Evolutionary conservation across 768 basidiomycete genomes (phyloP), one percentile per base, ranked within the genome.

Genomic region (Xerocomellus amylosporus): DNA sequence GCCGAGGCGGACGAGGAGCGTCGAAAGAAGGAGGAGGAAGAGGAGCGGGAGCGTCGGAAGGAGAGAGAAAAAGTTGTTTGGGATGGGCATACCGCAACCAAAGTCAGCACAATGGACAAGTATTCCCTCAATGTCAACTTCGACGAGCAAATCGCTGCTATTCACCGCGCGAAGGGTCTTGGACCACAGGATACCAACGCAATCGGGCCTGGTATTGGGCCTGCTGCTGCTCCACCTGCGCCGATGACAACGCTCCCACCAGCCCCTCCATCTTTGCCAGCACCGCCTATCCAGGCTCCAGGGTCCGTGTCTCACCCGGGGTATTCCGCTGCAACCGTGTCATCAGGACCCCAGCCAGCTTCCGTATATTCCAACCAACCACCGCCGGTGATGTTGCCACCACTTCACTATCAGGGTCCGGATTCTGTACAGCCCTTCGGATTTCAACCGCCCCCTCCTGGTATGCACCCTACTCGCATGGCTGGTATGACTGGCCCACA

Each of bases 21-120:
- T 54, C 82, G 93, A 57, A 89, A 86, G 73, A 80, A 79, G 44
- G 89, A 94, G 63, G 95, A 97, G 59, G 93, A 93, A 47, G 88
- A 88, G 58, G 90, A 93, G 64, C 79, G 83, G 51, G 83, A 86
- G 58, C 82, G 82, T 65, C 79, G 93, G 59, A 88, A 85, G 68
- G 95, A 96, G 70, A 84, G 86, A 69, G 97, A 98, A 73, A 94
- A 90, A 69, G 90, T 92, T 61, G 91, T 98, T 46, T 99, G 97
- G 97, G 97, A 98, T 73, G 97, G 97, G 63, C 95, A 98, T 71
- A 95, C 95, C 2, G 90, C 93, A 41, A 90, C 93, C 41, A 98
- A 95, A 74, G 88, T 88, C 46, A 85, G 84, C 61, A 97, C 93
- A 1, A 77, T 94, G 66, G 90, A 94, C 79, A 93, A 93, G 67